phyloP scores from a whole-genome alignment of 1,284 basidiomycete genomes.

The Schizopora paradoxa region DNA sequence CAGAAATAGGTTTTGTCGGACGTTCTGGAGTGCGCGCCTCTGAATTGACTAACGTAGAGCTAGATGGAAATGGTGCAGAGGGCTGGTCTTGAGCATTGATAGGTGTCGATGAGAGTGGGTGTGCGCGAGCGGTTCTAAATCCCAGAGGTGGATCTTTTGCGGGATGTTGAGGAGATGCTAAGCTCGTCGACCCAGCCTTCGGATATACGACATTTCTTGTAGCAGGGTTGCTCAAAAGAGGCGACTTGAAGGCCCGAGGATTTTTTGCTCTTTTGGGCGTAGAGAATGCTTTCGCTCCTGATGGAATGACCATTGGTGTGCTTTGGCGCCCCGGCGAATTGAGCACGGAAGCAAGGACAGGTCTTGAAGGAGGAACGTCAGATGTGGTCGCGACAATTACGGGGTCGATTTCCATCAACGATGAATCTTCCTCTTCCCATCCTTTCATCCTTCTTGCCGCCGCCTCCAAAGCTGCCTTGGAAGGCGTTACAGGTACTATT shows the following conservation, averaged over 20 bases:
- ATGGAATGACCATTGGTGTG: conserved; percentile 5
- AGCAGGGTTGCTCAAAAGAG: conserved; percentile 28
- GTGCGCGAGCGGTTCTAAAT: background rate
- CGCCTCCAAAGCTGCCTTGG: conserved; percentile 50
- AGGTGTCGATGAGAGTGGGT: conserved; percentile 10
- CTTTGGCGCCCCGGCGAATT: background rate
- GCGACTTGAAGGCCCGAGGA: conserved; percentile 62
- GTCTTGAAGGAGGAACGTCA: background rate
- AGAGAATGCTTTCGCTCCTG: conserved; percentile 10
- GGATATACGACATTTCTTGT: conserved; percentile 16
- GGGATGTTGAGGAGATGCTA: conserved; percentile 24
- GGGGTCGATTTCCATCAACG: background rate
- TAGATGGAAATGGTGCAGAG: background rate
- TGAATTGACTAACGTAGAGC: background rate
- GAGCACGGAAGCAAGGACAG: conserved; percentile 5
- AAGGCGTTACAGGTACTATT: conserved; percentile 35
- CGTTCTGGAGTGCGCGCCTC: conserved; percentile 34
- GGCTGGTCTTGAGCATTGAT: background rate
- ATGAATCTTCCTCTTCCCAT: conserved; percentile 45
- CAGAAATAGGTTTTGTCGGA: conserved; percentile 32
- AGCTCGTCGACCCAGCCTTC: conserved; percentile 26
- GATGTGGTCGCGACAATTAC: background rate
- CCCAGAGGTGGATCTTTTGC: background rate
- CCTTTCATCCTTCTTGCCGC: conserved; percentile 49
- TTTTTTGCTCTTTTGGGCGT: conserved; percentile 29